Base-by-base conservation (phyloP, 805 yeast species). In the Hermanozyma aechmeae region DNA sequence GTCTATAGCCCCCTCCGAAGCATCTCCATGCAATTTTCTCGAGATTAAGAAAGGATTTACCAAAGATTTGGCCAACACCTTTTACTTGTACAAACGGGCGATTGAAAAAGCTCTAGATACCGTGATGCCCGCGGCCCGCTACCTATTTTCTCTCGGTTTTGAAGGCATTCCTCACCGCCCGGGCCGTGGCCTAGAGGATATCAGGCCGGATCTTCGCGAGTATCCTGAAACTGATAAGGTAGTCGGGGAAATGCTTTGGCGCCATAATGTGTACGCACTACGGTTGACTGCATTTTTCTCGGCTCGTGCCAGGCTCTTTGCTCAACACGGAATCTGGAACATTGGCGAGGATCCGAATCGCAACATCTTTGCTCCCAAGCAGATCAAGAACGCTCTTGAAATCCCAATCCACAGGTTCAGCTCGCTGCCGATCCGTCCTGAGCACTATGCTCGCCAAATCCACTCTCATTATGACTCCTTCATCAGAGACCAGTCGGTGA, bases 221-320 rank as follows among this genome's bases (percentile, higher is more conserved):
- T n/a, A n/a, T n/a, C n/a, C n/a, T n/a, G n/a, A n/a, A n/a, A n/a
- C n/a, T n/a, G n/a, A n/a, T n/a, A n/a, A n/a, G n/a, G n/a, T n/a
- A n/a, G n/a, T 40, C 15, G 40, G 34, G 29, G 45, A 45, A n/a
- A 26, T 31, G 6, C 29, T 52, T 11, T 49, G 41, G 32, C 35
- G 55, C 14, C 53, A 51, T 23, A 46, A 43, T 27, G 47, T 44
- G 27, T 52, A 45, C 28, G 39, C 50, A 5, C 32, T 43, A 30
- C 36, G 58, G 25, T 13, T 51, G 7, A 42, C 35, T 29, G 40
- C 51, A 11, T 52, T 48, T 31, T 43, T 52, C 25, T 34, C 38
- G 24, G 40, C 42, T 15, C 31, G 56, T 19, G 26, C 32, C 23
- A 18, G 30, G 5, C 43, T 51, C 24, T 50, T 35, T 28, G 34